Evolutionary conservation across 164 flowering plant genomes (phyloP).

Genomic region (Taxillus chinensis): DNA sequence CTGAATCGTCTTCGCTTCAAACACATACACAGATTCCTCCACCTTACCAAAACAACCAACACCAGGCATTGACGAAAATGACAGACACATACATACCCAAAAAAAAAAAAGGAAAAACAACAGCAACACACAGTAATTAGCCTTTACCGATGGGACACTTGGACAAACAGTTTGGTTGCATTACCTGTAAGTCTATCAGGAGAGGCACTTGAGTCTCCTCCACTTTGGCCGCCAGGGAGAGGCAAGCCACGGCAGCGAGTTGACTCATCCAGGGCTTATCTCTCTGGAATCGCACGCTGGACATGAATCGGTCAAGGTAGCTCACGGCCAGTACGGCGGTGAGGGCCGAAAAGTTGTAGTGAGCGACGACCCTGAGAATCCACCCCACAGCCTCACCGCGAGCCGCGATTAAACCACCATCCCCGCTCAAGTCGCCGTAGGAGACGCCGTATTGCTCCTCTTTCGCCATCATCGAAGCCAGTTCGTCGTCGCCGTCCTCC

Average conservation of each 20-base stretch:
- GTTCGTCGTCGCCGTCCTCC: conserved; percentile 30
- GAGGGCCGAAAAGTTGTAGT: conserved; percentile 31
- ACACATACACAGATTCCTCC: conserved; percentile 34
- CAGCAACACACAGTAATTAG: no score
- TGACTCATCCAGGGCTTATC: conserved; percentile 68
- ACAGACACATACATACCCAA: not conserved
- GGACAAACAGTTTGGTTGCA: conserved; percentile 13
- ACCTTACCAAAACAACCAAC: conserved; percentile 25
- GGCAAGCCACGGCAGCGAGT: conserved; percentile 50
- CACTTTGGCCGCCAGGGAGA: conserved; percentile 60
- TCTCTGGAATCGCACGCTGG: conserved; percentile 26
- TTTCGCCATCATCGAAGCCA: conserved; percentile 24
- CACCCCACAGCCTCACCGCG: conserved; percentile 38
- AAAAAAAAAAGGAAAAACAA: no score
- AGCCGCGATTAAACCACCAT: conserved; percentile 15
- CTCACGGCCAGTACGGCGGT: conserved; percentile 46
- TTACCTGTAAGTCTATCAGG: conserved; percentile 51
- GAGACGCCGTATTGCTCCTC: conserved; percentile 18
- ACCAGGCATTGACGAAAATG: not conserved
- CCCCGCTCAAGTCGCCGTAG: conserved; percentile 9
- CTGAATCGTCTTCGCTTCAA: conserved; percentile 52
- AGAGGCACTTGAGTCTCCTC: conserved; percentile 56
- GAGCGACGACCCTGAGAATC: conserved; percentile 32
- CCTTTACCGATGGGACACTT: conserved; percentile 9
- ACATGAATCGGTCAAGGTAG: conserved; percentile 43